Evolutionary conservation across 306 rosid genomes (phyloP), one percentile per base, ranked within the genome.

Genomic region (Ammopiptanthus mongolicus): DNA sequence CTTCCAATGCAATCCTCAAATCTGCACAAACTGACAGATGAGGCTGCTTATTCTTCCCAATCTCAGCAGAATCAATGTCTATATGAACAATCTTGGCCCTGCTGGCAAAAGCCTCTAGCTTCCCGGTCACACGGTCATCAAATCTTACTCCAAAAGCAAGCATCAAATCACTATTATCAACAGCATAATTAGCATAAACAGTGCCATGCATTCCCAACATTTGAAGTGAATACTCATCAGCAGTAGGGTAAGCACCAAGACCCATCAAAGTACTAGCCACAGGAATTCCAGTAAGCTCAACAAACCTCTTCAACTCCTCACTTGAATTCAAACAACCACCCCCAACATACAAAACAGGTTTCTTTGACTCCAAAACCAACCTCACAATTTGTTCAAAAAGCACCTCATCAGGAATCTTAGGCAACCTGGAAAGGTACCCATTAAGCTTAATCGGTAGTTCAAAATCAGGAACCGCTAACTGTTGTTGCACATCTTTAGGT

Each of bases 171-270:
- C 89, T 75, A 10, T 70, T 81, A 75, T 95, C 98, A 55, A 95
- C 93, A 2, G 93, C 95, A 64, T 95, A 95, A 80, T 95, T 95
- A 9, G 98, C 98, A 83, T 83, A 87, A 22, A 95, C 96, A 60
- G 97, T 91, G 0, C 93, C 98, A 6, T 95, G 98, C 97, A 91
- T 95, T 11, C 96, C 98, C 77, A 95, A 79, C 96, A 91, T 95
- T 48, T 86, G 91, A 33, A 95, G 97, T 0, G 99, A 95, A 58
- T 74, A 64, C 0, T 85, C 89, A 9, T 72, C 86, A 0, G 58
- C 25, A 58, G 71, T 4, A 13, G 97, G 96, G 31, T 74, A 92
- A 5, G 86, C 79, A 3, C 99, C 97, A 15, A 95, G 87, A 23
- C 97, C 99, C 97, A 95, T 95, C 34, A 92, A 82, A 76, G 97